Percentiles rank a stretch among this genome's conserved stretches.
phyloP scores from a whole-genome alignment of 164 flowering plant species.

The Chimonanthus praecox region DNA sequence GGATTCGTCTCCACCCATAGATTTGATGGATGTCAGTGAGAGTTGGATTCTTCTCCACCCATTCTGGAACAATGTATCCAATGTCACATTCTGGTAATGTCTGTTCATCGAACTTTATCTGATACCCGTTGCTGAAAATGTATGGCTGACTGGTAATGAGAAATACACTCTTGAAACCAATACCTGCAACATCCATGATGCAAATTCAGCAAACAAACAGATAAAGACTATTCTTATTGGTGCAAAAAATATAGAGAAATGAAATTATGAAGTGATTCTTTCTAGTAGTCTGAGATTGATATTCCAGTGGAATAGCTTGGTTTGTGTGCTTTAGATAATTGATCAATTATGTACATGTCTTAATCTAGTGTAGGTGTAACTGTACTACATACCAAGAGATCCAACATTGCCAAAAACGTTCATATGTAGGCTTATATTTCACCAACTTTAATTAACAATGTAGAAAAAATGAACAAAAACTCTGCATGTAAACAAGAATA shows the following conservation, averaged over 20 bases:
- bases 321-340: too few species aligned
- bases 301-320: too few species aligned
- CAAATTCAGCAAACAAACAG: not conserved
- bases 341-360: not conserved
- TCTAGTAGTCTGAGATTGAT: not conserved
- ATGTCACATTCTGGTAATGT: constrained; percentile 43
- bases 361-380: too few species aligned
- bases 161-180: constrained; percentile 81
- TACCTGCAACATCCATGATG: constrained; percentile 34
- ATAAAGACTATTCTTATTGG: too few species aligned
- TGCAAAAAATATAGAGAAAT: too few species aligned
- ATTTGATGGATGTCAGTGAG: constrained; percentile 29
- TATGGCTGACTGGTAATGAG: constrained; percentile 51
- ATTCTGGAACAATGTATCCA: constrained; percentile 75
- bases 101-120: constrained; percentile 49
- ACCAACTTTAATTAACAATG: too few species aligned
- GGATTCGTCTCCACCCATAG: too few species aligned
- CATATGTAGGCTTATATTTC: too few species aligned
- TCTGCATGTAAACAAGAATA: too few species aligned
- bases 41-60: constrained; percentile 59
- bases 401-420: too few species aligned
- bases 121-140: constrained; percentile 71
- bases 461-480: too few species aligned
- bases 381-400: too few species aligned
- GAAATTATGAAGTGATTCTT: not conserved